Base-by-base conservation (phyloP, 257 asterid species). In the Paraleonurus japonicus region DNA sequence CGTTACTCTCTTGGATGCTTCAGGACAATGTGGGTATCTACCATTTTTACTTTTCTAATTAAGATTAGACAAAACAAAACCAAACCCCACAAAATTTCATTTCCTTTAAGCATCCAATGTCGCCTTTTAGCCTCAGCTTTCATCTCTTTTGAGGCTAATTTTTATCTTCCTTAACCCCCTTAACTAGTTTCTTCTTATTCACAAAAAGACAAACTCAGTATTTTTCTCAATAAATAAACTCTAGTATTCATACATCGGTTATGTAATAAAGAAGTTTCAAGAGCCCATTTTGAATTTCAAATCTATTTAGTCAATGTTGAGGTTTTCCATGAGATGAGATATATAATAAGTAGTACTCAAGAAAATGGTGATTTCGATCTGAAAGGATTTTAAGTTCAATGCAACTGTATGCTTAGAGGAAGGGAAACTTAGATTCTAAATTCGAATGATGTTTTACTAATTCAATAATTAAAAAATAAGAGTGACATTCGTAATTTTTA, bases 81-180 rank as follows among this genome's bases (percentile, higher is more conserved):
- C 65, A 78, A 88, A 82, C 85, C 86, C 88, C 88, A 80, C 90
- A 80, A 86, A 78, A 69, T 62, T 74, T 79, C 80, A 74, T 78
- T 66, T 75, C 64, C 67, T 80, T 84, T 87, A 75, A 85, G 97
- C 86, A 88, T 92, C 96, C 95, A 72, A 85, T 80, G 95, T 77
- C 61, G 39, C 76, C 80, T 80, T 87, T 74, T 45, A 78, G 80
- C 83, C 75, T 65, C 63, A 64, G 74, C 76, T 78, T 85, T 85
- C 87, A 68, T 74, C 79, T 78, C 95, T 83, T 90, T 88, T 88
- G 79, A 88, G 88, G 87, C 48, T 69, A 65, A 68, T 53, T 50
- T 53, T 50, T 41, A 65, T 39, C 69, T 69, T 73, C 27, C 65
- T 55, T 65, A 35, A 30, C 61, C 64, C 50, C 41, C 69, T 51